Base-by-base conservation (phyloP, 2,329 filamentous ascomycete species). In the Calonectria pseudoturangicola region DNA sequence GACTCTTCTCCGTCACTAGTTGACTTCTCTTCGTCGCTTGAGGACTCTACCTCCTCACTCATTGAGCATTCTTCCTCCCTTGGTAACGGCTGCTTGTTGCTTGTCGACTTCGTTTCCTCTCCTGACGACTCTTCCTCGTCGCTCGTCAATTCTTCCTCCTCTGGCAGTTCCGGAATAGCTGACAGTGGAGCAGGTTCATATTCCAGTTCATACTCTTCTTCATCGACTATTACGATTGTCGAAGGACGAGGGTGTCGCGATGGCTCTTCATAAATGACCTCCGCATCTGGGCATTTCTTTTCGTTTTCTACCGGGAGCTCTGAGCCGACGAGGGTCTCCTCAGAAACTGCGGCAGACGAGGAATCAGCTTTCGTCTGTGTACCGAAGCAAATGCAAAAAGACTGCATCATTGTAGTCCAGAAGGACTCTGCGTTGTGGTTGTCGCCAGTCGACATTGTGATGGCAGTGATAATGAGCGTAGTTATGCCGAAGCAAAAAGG, bases 371-470 rank as follows among this genome's bases (percentile, higher is more conserved):
- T 36, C 10, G 10, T 36, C 3, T 18, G 16, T 5, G 21, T 21
- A n/a, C 51, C 51, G 18, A 56, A 56, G 3, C 51, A 56, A 36
- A 39, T n/a, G 51, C 51, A 39, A 21, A 56, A 56, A 25, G 30
- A 56, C 25, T 56, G 51, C 18, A 56, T 18, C 10, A 56, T 8
- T 25, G 51, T 56, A 27, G 51, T 56, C 51, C 28, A 56, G 25
- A 36, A 56, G 51, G 51, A 56, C 30, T 36, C 18, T 36, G 8
- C 33, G 5, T 56, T 18, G n/a, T 56, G 28, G 25, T 39, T 12
- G 30, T 13, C 30, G 18, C 28, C 12, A 36, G 51, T 30, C 7
- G 50, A 27, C 50, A 54, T 54, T 8, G 18, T 33, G 27, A 13
- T 28, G 28, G 50, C 18, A 28, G 50, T 54, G 30, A 30, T 30